Evolutionary conservation across 768 basidiomycete genomes (phyloP).

Genomic region (Mrakia frigida): DNA sequence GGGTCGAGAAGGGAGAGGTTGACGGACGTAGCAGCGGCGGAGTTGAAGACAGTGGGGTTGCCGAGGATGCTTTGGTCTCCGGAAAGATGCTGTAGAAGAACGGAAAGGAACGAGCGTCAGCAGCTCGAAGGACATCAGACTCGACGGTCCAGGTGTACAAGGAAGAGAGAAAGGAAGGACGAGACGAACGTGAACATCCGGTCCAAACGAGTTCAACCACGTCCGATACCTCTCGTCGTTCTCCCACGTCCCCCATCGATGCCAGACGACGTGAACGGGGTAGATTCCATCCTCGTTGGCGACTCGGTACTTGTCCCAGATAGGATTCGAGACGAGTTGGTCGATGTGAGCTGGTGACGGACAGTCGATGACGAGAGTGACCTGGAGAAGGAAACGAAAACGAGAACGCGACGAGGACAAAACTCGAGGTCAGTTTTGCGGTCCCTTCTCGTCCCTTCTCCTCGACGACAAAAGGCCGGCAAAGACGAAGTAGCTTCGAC

Average conservation of each 20-base stretch:
- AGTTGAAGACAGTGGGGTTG: conserved; percentile 68
- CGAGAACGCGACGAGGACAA: background rate
- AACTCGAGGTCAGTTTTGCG: background rate
- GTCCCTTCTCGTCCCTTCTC: too few relatives aligned
- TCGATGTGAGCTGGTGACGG: conserved; percentile 59
- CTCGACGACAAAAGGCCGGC: too few relatives aligned
- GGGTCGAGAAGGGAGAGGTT: conserved; percentile 66
- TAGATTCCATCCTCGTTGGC: conserved; percentile 49
- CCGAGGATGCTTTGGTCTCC: conserved; percentile 59
- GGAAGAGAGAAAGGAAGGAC: background rate
- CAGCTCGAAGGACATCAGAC: too few relatives aligned
- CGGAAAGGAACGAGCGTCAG: background rate
- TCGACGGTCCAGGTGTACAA: too few relatives aligned
- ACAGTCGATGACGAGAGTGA: conserved; percentile 60
- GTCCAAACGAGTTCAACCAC: conserved; percentile 67
- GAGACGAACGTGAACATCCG: conserved; percentile 56
- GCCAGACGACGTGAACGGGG: conserved; percentile 50
- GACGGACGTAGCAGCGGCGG: conserved; percentile 65
- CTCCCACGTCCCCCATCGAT: conserved; percentile 54
- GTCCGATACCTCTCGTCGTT: conserved; percentile 62
- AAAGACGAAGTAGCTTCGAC: background rate
- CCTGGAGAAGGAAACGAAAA: background rate
- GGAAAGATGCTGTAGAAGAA: conserved; percentile 60
- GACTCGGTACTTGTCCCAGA: conserved; percentile 17
- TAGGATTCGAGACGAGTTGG: conserved; percentile 44